phyloP scores from a whole-genome alignment of 331 rosid species.

The Malus hybrid region DNA sequence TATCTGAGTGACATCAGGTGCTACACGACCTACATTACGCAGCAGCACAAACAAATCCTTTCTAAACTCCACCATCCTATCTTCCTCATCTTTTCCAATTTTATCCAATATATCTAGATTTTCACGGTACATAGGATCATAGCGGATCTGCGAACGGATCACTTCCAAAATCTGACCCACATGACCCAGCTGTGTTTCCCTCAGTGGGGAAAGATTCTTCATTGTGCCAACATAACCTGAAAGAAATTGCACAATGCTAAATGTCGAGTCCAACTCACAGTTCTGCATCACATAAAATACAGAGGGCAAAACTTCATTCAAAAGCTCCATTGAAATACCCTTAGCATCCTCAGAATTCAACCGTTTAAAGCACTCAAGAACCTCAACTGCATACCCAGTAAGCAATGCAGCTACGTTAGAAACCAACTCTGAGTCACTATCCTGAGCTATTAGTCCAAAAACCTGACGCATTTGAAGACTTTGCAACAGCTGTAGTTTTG shows the following conservation, averaged over 20 bases:
- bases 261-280: conserved; percentile 66
- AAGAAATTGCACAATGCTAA: conserved; percentile 77
- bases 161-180: conserved; percentile 85
- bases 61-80: conserved; percentile 78
- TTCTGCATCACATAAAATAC: conserved; percentile 72
- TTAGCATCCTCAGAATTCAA: conserved; percentile 64
- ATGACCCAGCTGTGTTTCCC: conserved; percentile 65
- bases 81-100: conserved; percentile 92
- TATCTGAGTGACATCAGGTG: conserved; percentile 64
- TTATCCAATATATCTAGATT: conserved; percentile 70
- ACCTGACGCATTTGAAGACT: conserved; percentile 63
- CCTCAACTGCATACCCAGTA: conserved; percentile 75
- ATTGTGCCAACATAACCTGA: conserved; percentile 66
- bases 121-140: conserved; percentile 57
- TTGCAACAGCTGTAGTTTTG: conserved; percentile 70
- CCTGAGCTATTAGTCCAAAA: conserved; percentile 55
- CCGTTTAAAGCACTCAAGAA: conserved; percentile 80
- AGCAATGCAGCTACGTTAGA: conserved; percentile 60
- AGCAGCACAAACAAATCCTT: conserved; percentile 85
- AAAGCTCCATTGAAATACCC: conserved; percentile 72
- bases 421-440: conserved; percentile 56
- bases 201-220: conserved; percentile 59
- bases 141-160: conserved; percentile 55
- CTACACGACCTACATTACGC: conserved; percentile 85
- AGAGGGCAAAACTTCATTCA: conserved; percentile 88